Conservation (phyloP, 1,139 yeast species). For the Candida albicans region DNA sequence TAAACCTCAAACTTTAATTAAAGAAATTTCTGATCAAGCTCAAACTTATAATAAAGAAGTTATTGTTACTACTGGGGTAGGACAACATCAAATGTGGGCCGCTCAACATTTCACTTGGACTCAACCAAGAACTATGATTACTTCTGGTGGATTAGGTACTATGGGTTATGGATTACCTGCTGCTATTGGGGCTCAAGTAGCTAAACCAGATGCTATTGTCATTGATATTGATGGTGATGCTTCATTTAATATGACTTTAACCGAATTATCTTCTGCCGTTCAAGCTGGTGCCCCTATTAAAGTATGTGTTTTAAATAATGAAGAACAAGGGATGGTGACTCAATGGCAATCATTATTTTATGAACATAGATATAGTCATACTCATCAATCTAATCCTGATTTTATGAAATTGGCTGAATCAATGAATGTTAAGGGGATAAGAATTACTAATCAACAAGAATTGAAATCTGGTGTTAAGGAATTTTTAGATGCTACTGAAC, state of each 20-base stretch:
- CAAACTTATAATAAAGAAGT: conserved; percentile 68
- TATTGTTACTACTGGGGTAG: conserved; percentile 95
- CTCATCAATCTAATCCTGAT: conserved; percentile 93
- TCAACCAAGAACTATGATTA: conserved; percentile 86
- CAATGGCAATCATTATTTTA: conserved; percentile 98
- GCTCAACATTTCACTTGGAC: conserved; percentile 97
- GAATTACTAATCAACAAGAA: conserved; percentile 68
- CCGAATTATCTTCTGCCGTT: conserved; percentile 89
- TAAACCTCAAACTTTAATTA: conserved; percentile 90
- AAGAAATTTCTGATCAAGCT: conserved; percentile 75
- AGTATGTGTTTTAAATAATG: conserved; percentile 86
- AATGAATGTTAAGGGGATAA: conserved; percentile 86
- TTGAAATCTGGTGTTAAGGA: conserved; percentile 58
- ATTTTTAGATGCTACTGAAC: conserved; percentile 76
- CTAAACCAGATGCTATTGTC: conserved; percentile 90
- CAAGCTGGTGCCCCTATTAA: conserved; percentile 92
- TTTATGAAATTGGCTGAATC: conserved; percentile 91
- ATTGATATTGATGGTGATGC: conserved; percentile 99
- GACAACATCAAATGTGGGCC: conserved; percentile 99
- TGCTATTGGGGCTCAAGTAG: conserved; percentile 97
- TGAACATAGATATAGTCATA: conserved; percentile 94
- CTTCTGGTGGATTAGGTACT: conserved; percentile 98
- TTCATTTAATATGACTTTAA: conserved; percentile 94
- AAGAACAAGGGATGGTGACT: conserved; percentile 99
- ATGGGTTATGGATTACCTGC: conserved; percentile 98